Percentiles rank a stretch among this genome's conserved stretches.
phyloP scores from a whole-genome alignment of 257 asterid species.

The Nicotiana otophora region DNA sequence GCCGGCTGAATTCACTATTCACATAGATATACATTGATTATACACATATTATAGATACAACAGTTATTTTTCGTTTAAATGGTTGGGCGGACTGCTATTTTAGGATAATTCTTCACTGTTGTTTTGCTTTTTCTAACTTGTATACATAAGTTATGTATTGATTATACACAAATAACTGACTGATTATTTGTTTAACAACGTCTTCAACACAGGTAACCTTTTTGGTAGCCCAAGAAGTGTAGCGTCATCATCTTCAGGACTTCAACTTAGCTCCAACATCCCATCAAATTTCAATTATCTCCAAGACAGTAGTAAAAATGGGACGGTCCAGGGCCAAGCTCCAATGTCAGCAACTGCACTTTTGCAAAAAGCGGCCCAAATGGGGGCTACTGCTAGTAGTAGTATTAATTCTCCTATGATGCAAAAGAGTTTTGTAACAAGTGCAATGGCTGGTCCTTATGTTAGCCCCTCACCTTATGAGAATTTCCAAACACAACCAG shows the following conservation, averaged over 20 bases:
- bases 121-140: no score
- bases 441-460: slow-evolving; percentile 51
- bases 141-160: no score
- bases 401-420: slow-evolving; percentile 70
- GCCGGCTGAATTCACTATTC: no score
- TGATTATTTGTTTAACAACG: background rate
- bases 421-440: slow-evolving; percentile 54
- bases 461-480: slow-evolving; percentile 22
- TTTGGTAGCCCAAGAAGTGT: slow-evolving; percentile 56
- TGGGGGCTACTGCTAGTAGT: slow-evolving; percentile 68
- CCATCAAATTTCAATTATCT: slow-evolving; percentile 41
- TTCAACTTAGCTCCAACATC: slow-evolving; percentile 64
- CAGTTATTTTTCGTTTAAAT: no score
- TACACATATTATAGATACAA: no score
- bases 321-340: slow-evolving; percentile 2
- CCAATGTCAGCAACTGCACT: slow-evolving; percentile 87
- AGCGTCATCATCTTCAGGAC: slow-evolving; percentile 61
- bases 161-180: no score
- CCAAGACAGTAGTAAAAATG: slow-evolving; percentile 37
- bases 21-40: no score
- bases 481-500: slow-evolving; percentile 31
- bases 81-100: no score
- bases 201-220: slow-evolving; percentile 25
- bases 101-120: no score
- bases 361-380: slow-evolving; percentile 80